phyloP scores from a whole-genome alignment of 441 rosid genomes.

The Breynia disticha region DNA sequence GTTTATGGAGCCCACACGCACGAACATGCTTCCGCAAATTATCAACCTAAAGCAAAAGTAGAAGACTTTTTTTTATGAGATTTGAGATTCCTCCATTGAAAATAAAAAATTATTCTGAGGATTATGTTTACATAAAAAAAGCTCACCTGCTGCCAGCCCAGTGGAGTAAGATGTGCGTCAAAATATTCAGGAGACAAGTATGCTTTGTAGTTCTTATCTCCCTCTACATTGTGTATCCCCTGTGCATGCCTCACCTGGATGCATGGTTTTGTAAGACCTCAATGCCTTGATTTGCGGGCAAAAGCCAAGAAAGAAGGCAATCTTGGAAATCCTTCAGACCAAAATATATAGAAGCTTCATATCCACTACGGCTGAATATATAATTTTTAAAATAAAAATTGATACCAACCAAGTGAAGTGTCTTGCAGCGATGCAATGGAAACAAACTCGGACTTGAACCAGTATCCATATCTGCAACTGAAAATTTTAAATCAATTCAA shows the following conservation, averaged over 20 bases:
- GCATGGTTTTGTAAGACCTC: constrained; percentile 39
- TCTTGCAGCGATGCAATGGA: constrained; percentile 94
- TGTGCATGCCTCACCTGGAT: constrained; percentile 99
- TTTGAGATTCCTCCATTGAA: constrained; percentile 1
- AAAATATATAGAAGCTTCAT: constrained; percentile 33
- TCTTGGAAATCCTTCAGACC: constrained; percentile 35
- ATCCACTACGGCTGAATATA: constrained; percentile 17
- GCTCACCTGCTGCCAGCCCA: constrained; percentile 87
- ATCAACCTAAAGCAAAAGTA: constrained; percentile 49
- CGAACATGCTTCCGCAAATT: constrained; percentile 81
- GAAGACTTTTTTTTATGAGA: no score
- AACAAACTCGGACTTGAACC: constrained; percentile 58
- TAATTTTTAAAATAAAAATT: constrained; percentile 19
- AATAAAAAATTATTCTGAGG: not conserved
- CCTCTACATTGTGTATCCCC: constrained; percentile 93
- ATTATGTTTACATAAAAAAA: not conserved
- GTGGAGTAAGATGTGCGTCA: constrained; percentile 80
- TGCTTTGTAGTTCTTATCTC: constrained; percentile 81
- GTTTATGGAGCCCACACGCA: constrained; percentile 58
- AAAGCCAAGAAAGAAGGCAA: constrained; percentile 43
- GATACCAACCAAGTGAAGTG: constrained; percentile 71
- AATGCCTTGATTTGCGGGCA: constrained; percentile 32
- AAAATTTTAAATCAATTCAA: not conserved
- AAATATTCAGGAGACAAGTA: constrained; percentile 79
- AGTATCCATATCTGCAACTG: constrained; percentile 66